Evolutionary conservation across 768 basidiomycete species (phyloP), one percentile per base, ranked within the genome.

Genomic region (Leccinellum albellum): DNA sequence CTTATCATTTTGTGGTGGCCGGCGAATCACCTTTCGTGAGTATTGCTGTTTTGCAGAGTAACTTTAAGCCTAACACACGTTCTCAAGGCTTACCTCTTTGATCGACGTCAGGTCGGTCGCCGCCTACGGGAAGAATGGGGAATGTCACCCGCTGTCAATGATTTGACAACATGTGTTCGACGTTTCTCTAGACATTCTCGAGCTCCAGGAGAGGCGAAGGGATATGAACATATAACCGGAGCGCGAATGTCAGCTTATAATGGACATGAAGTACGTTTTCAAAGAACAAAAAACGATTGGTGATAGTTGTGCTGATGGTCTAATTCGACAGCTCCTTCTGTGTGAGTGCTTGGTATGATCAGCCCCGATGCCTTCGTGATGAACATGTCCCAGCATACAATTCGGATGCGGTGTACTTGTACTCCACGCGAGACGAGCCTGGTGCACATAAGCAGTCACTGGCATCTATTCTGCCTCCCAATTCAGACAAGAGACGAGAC

Each of bases 1-100:
- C 92, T 0, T 88, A 90, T 64, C 87, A 91, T 55, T 86, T 94
- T 60, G 85, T 94, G 20, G 91, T 94, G 32, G 91, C 89, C 4
- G 93, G 93, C 32, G 83, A 88, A 60, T 84, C 88, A 0, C 82
- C 85, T 45, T 87, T 83, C 67, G 92, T 92, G 63, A 61, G 87
- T 79, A 29, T 35, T 44, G 12, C 33, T 7, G 12, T 21, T 26
- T 21, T 21, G 29, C 47, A 4, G 29, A 4, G 29, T 40, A 9
- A 29, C 15, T 17, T 20, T 6, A 29, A 49, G 23, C 7, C 37
- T 56, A 28, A 59, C 51, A 13, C 35, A 42, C 61, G 29, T 51
- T 53, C 28, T 55, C 32, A 24, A 67, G 60, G 64, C 61, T 28
- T 48, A 62, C 69, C 79, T 96, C 2, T 94, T 89, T 66, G 93